These are phyloP conservation scores for Chaetomium sp. DNA, from an alignment of 2,329 filamentous ascomycete genomes.

Conservation along the genomic window DNA sequence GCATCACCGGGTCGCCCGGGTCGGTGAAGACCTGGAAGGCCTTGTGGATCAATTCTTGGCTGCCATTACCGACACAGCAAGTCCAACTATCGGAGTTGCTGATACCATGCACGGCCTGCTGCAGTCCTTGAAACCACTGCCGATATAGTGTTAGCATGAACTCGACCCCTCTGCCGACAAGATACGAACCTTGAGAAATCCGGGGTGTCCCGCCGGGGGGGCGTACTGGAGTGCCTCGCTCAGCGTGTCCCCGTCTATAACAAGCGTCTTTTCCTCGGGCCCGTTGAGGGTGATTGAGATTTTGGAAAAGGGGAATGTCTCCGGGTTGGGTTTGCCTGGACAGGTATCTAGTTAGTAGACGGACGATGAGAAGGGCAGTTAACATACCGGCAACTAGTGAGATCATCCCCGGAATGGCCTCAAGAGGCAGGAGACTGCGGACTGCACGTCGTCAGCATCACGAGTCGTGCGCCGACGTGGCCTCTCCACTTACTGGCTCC, in stretches of 20 bases:
- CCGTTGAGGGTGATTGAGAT: constrained; percentile 13
- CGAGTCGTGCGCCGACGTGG: too few species aligned
- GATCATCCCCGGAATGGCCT: constrained; percentile 21
- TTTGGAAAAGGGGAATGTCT: constrained; percentile 17
- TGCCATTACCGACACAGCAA: constrained; percentile 20
- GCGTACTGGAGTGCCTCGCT: constrained; percentile 17
- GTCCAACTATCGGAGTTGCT: not conserved
- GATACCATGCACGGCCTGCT: constrained; percentile 16
- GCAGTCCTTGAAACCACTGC: constrained; percentile 14
- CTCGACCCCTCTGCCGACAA: not conserved
- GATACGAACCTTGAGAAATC: constrained; percentile 4
- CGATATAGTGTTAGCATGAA: not conserved
- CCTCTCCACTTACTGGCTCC: constrained; percentile 10
- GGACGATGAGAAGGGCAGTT: not conserved
- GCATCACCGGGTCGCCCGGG: constrained; percentile 16
- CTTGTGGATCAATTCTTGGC: constrained; percentile 21
- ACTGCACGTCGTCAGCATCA: constrained; percentile 13
- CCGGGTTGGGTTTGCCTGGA: constrained; percentile 15
- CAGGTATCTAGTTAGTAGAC: not conserved
- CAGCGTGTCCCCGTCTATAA: constrained; percentile 1
- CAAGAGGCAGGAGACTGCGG: constrained; percentile 15
- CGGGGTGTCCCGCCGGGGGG: constrained; percentile 10
- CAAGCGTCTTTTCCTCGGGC: constrained; percentile 7
- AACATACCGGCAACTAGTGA: constrained; percentile 14
- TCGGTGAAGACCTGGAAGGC: constrained; percentile 20